Percentiles rank a stretch among this genome's conserved stretches.
Evolutionary conservation across 768 basidiomycete species (phyloP).

Genomic region (Coprinellus micaceus): DNA sequence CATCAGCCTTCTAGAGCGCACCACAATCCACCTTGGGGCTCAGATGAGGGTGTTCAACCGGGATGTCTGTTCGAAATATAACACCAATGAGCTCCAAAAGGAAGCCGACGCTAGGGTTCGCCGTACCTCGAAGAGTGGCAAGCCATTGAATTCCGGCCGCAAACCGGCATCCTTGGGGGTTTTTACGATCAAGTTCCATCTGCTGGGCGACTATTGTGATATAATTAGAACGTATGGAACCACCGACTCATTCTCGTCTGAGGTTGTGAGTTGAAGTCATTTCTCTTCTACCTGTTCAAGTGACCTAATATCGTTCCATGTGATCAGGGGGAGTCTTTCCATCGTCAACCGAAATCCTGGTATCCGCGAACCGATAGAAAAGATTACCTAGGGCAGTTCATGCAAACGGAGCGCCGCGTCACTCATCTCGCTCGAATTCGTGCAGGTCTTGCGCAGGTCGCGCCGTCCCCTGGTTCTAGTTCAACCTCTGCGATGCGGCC

Average conservation of each 20-base stretch:
- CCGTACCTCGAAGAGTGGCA: neutral
- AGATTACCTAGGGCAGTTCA: neutral
- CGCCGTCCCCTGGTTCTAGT: too few species aligned
- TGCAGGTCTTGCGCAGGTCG: neutral
- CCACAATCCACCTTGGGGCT: constrained; percentile 26
- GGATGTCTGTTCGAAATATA: constrained; percentile 21
- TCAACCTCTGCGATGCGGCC: neutral
- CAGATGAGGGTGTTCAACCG: constrained; percentile 28
- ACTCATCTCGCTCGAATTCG: neutral
- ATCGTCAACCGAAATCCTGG: neutral
- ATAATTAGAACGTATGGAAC: neutral
- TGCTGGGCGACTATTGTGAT: neutral
- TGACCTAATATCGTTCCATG: too few species aligned
- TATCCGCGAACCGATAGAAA: neutral
- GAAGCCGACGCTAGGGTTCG: constrained; percentile 32
- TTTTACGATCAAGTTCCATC: constrained; percentile 2
- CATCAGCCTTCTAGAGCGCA: constrained; percentile 18
- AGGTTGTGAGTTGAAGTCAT: too few species aligned
- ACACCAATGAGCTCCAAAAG: constrained; percentile 33
- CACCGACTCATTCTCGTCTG: neutral
- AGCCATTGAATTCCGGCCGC: too few species aligned
- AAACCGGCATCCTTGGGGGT: neutral
- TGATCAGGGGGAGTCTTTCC: neutral
- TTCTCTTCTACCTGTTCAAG: too few species aligned
- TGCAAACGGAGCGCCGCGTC: neutral